Evolutionary conservation across 805 yeast species (phyloP), one percentile per base, ranked within the genome.

Genomic region (Ogataea angusta): DNA sequence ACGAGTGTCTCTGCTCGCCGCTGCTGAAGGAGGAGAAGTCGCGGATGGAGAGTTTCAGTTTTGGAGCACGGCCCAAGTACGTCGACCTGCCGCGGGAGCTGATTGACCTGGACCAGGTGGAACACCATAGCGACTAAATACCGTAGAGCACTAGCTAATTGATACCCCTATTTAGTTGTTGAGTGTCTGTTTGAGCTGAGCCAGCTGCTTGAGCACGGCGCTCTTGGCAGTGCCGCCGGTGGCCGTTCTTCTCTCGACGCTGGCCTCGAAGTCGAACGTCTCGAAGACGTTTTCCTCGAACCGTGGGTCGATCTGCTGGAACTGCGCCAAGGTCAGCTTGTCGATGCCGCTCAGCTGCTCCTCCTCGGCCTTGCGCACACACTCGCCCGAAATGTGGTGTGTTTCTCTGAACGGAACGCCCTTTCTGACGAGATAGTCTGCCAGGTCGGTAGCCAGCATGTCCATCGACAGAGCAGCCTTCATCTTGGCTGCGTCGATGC

Each of bases 341-440:
- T 93, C 98, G 61, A 93, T 93, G 38, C 97, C 97, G 6, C 82
- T 68, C 30, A 87, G 68, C 15, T 75, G 75, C 45, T 72, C 66
- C 46, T 78, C 90, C 69, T 93, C 99, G 5, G 98, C 96, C 32
- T 68, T 64, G 48, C 95, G 80, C 33, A 93, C 99, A 69, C 97
- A 93, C 65, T 89, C 96, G 42, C 99, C 99, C 6, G 97, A 88
- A 47, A 93, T 93, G 65, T 93, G 98, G 69, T 93, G 99, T 1
- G 99, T 93, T 68, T 93, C 98, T 72, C 99, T 87, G 71, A 93
- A 93, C 42, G 99, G 99, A 51, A 93, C 99, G 46, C 99, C 99
- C 65, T 84, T 90, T 70, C 96, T 83, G 37, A 93, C 99, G 51
- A 93, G 74, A 64, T 93, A 93, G 64, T 93, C 99, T 29, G 99